A percentile compares a stretch with the other conserved stretches of the same genome.
Conservation (phyloP, 2,329 filamentous ascomycete genomes). For the Exophiala bonariae region DNA sequence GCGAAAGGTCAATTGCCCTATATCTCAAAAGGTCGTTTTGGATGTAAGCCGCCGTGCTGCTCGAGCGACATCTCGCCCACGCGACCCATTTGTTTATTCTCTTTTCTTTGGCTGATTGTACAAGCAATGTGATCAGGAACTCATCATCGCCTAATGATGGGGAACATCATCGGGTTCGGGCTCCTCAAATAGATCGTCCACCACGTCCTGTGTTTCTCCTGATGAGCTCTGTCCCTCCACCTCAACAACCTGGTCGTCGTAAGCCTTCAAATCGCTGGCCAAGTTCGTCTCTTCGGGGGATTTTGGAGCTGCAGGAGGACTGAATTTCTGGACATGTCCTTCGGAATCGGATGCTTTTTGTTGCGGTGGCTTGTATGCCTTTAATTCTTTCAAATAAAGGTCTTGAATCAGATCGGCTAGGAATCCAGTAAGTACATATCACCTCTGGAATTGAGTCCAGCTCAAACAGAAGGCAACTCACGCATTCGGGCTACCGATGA, state of each 20-base stretch:
- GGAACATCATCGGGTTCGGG: constrained; percentile 2
- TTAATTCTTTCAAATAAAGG: constrained; percentile 94
- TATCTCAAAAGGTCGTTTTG: no score
- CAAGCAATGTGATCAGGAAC: constrained; percentile 33
- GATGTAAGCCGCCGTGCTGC: no score
- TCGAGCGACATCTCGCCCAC: not conserved
- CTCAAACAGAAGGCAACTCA: constrained; percentile 37
- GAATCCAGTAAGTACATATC: constrained; percentile 1
- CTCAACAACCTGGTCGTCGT: constrained; percentile 92
- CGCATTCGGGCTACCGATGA: constrained; percentile 63
- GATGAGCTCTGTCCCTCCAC: constrained; percentile 79
- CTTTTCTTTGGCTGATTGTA: constrained; percentile 14
- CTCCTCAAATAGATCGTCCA: constrained; percentile 79
- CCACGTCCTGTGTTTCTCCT: constrained; percentile 58
- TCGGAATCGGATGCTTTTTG: constrained; percentile 85
- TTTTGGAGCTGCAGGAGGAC: constrained; percentile 73
- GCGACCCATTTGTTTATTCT: no score
- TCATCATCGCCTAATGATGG: constrained; percentile 50
- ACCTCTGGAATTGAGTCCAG: no score
- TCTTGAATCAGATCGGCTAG: constrained; percentile 96
- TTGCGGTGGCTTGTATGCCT: constrained; percentile 84
- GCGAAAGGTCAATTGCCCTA: no score
- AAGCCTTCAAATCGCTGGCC: constrained; percentile 85
- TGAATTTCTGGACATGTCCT: constrained; percentile 88
- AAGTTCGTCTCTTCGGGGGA: constrained; percentile 95